Evolutionary conservation across 805 yeast species (phyloP).

Genomic region (Yarrowia alimentaria): DNA sequence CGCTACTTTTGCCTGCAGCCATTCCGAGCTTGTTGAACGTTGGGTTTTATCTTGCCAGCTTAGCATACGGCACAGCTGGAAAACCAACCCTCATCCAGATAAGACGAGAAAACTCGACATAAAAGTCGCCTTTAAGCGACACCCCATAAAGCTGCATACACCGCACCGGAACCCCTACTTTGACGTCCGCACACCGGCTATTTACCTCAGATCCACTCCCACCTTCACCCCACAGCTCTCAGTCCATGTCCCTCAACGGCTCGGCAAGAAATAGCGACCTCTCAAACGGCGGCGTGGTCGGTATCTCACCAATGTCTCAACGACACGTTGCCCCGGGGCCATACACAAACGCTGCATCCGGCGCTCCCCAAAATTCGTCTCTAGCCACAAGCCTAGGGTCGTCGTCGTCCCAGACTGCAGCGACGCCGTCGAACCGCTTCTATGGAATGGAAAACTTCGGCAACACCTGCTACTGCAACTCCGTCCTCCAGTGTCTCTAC

Average conservation of each 20-base stretch:
- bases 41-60: slow-evolving; percentile 26
- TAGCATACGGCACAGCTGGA: slow-evolving; percentile 26
- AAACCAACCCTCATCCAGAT: too few relatives aligned
- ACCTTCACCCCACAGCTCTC: neutral
- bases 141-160: too few relatives aligned
- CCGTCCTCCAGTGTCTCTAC: slow-evolving; percentile 84
- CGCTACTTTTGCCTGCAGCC: slow-evolving; percentile 26
- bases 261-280: slow-evolving; percentile 13
- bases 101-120: too few relatives aligned
- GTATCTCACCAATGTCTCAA: too few relatives aligned
- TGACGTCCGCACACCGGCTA: too few relatives aligned
- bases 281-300: slow-evolving; percentile 19
- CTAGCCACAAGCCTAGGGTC: too few relatives aligned
- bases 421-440: slow-evolving; percentile 36
- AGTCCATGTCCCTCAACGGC: slow-evolving; percentile 26
- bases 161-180: too few relatives aligned
- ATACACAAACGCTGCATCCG: neutral
- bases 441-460: slow-evolving; percentile 48
- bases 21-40: slow-evolving; percentile 25
- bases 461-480: slow-evolving; percentile 89
- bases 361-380: slow-evolving; percentile 12
- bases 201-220: too few relatives aligned
- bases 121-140: too few relatives aligned
- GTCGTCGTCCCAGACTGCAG: neutral
- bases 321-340: slow-evolving; percentile 20